Evolutionary conservation across 345 rosid species (phyloP).

Genomic region (Viola odorata): DNA sequence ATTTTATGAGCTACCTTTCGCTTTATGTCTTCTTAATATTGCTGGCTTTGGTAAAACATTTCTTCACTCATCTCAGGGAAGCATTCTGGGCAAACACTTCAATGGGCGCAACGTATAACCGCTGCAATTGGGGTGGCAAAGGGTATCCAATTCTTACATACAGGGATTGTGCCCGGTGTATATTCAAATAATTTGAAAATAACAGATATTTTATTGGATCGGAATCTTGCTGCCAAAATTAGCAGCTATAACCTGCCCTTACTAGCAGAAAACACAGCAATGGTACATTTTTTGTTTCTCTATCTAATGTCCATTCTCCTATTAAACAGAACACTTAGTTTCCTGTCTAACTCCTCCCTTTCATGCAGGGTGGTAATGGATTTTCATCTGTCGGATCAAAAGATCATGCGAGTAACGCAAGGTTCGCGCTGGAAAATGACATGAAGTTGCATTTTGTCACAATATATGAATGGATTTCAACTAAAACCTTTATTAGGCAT

Average conservation of each 20-base stretch:
- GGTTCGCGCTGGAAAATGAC: slow-evolving; percentile 25
- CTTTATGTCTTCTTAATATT: too few relatives aligned
- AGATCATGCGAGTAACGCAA: slow-evolving; percentile 33
- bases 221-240: slow-evolving; percentile 66
- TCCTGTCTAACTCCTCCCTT: slow-evolving; percentile 6
- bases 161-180: slow-evolving; percentile 82
- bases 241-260: slow-evolving; percentile 84
- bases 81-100: slow-evolving; percentile 35
- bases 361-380: slow-evolving; percentile 50
- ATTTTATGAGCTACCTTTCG: background rate
- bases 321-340: background rate
- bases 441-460: too few relatives aligned
- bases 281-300: slow-evolving; percentile 34
- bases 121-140: slow-evolving; percentile 84
- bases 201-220: slow-evolving; percentile 81
- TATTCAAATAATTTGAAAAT: slow-evolving; percentile 70
- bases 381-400: slow-evolving; percentile 35
- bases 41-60: too few relatives aligned
- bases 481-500: background rate
- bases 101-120: slow-evolving; percentile 77
- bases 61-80: slow-evolving; percentile 33
- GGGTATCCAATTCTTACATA: slow-evolving; percentile 88
- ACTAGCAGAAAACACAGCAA: slow-evolving; percentile 52
- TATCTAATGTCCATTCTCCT: background rate
- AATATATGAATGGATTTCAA: background rate